These are phyloP conservation scores for Talaromyces trachyspermus DNA, from an alignment of 495 filamentous ascomycete species.

Conservation along the genomic window DNA sequence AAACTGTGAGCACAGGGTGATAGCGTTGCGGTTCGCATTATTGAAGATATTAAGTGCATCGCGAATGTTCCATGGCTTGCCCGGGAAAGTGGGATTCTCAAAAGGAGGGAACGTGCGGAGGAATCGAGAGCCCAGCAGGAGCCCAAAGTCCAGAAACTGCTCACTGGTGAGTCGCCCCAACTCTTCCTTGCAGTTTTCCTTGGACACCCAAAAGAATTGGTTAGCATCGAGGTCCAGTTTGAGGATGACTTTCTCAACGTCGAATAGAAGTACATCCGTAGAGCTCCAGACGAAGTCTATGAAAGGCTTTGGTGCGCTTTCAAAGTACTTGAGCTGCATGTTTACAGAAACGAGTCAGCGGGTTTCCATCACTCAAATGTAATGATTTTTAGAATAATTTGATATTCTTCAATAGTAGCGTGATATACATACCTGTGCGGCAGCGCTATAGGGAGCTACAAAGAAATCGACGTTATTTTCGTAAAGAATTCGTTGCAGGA, in stretches of 20 bases:
- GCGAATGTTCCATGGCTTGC: constrained; percentile 45
- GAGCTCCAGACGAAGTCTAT: constrained; percentile 76
- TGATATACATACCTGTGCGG: constrained; percentile 62
- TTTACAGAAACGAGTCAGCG: no score
- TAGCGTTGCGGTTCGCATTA: constrained; percentile 52
- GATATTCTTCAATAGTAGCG: constrained; percentile 1
- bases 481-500: constrained; percentile 66
- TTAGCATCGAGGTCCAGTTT: constrained; percentile 62
- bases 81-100: constrained; percentile 43
- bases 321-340: constrained; percentile 78
- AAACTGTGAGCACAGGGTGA: constrained; percentile 58
- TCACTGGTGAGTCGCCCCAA: constrained; percentile 60
- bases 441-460: constrained; percentile 84
- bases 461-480: constrained; percentile 67
- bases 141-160: constrained; percentile 71
- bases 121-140: constrained; percentile 79
- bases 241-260: constrained; percentile 75
- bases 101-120: constrained; percentile 71
- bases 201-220: constrained; percentile 64
- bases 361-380: no score
- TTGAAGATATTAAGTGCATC: constrained; percentile 69
- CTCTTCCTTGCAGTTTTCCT: constrained; percentile 59
- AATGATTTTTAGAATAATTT: not conserved
- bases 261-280: constrained; percentile 82
- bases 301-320: constrained; percentile 57